Base-by-base conservation (phyloP, 768 basidiomycete species). In the Macrolepiota dolichaula region DNA sequence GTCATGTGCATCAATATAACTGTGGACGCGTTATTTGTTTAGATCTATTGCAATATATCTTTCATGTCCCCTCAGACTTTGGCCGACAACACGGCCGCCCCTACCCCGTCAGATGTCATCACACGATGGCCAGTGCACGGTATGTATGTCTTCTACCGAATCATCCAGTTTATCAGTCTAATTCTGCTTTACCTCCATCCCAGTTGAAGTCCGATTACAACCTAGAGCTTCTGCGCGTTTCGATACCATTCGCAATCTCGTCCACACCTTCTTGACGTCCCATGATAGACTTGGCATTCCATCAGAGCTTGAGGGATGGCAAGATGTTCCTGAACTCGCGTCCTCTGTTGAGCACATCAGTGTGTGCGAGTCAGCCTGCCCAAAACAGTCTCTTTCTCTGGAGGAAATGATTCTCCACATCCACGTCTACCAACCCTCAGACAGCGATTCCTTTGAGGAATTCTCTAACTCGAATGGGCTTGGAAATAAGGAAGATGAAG, bases 371-470 rank as follows among this genome's bases (percentile, higher is more conserved):
- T 85, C 85, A 1, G 69, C 86, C 53, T 88, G 83, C 71, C 79
- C 84, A n/a, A 77, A 78, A 12, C 72, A 74, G 22, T 77, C 76
- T 11, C 78, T 86, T 38, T 77, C 82, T 2, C 71, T 88, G 55
- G 80, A 82, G 19, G 83, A 89, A 61, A 81, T 86, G 55, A 72
- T 74, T 7, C 80, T 96, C 38, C 85, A 92, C 64, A 86, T 97
- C 57, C 92, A 99, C 68, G 85, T 97, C 13, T 99, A 98, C 70
- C 89, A 94, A 62, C 87, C 91, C 10, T 81, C 82, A 0, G 85
- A 89, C 59, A 74, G 79, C 1, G 87, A 91, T 62, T 76, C 82
- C 0, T 83, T 86, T 47, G 87, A 90, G 68, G 93, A 96, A 63
- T 91, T 92, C 65, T 80, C 85, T 0, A 85, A 84, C 65, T 80